phyloP scores from a whole-genome alignment of 2,329 filamentous ascomycete species.

The Erysiphe neolycopersici region DNA sequence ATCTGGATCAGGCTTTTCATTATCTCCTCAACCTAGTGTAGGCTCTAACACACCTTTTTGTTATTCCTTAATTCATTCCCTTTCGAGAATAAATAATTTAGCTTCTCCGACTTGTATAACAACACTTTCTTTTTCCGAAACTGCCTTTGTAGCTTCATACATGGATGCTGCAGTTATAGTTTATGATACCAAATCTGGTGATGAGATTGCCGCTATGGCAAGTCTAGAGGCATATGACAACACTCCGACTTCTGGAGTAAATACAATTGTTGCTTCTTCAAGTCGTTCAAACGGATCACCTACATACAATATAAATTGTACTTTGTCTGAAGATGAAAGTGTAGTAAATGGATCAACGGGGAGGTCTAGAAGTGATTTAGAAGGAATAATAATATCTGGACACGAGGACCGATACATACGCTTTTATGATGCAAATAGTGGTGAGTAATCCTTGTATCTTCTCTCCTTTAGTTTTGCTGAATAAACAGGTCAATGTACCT shows the following conservation, averaged over 20 bases:
- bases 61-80: conserved; percentile 68
- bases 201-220: conserved; percentile 70
- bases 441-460: conserved; percentile 28
- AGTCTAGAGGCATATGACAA: conserved; percentile 85
- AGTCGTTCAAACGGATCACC: conserved; percentile 43
- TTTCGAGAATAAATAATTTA: conserved; percentile 38
- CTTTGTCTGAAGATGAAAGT: conserved; percentile 45
- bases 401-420: conserved; percentile 91
- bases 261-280: conserved; percentile 70
- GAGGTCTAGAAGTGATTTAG: conserved; percentile 48
- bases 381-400: conserved; percentile 84
- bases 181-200: conserved; percentile 76
- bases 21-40: conserved; percentile 65
- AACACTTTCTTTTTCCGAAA: conserved; percentile 57
- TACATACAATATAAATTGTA: conserved; percentile 32
- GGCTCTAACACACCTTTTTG: conserved; percentile 70
- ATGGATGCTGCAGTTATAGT: conserved; percentile 73
- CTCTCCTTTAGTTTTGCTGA: background rate
- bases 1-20: conserved; percentile 76
- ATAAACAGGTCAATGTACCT: conserved; percentile 85
- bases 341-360: conserved; percentile 56
- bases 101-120: conserved; percentile 78
- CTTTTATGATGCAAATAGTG: conserved; percentile 96
- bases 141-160: conserved; percentile 82
- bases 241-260: conserved; percentile 59